Base-by-base conservation (phyloP, 805 yeast species). In the Candida railenensis region DNA sequence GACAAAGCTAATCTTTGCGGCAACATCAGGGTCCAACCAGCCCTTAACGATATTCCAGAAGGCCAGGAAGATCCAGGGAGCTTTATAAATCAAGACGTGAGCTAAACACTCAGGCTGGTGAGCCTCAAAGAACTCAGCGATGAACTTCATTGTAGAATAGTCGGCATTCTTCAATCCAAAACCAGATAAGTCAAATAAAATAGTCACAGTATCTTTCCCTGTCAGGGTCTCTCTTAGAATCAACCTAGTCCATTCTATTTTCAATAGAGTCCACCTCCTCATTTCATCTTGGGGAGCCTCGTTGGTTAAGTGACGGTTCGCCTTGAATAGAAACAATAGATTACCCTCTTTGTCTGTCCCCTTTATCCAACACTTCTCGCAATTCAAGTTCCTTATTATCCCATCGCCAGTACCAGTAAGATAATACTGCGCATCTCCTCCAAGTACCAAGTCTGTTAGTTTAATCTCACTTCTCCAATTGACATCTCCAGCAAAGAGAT, bases 81-180 rank as follows among this genome's bases (percentile, higher is more conserved):
- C 97, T 54, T 86, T 86, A 69, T 91, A 96, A 48, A 91, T 85
- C 56, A 89, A 77, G 45, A 92, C 69, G 44, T 79, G 80, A 11
- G 96, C 96, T 49, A 91, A 74, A 34, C 89, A 84, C 65, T 92
- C 97, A 1, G 98, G 98, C 62, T 90, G 92, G 62, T 91, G 96
- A 0, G 94, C 92, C 71, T 91, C 97, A 65, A 92, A 89, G 49
- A 89, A 83, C 43, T 80, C 76, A 49, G 89, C 82, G 68, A 92
- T 78, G 66, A 87, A 91, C 66, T 88, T 89, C 45, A 92, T 90
- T 2, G 96, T 90, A 2, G 79, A 76, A 59, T 89, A 87, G 67
- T 91, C 98, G 88, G 94, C 91, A 62, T 89, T 90, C 45, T 88
- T 76, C 74, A 88, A 76, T 8, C 90, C 77, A 59, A 91, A 90